Conservation (phyloP, 169 alveolate genomes). For the Cystoisospora suis region DNA sequence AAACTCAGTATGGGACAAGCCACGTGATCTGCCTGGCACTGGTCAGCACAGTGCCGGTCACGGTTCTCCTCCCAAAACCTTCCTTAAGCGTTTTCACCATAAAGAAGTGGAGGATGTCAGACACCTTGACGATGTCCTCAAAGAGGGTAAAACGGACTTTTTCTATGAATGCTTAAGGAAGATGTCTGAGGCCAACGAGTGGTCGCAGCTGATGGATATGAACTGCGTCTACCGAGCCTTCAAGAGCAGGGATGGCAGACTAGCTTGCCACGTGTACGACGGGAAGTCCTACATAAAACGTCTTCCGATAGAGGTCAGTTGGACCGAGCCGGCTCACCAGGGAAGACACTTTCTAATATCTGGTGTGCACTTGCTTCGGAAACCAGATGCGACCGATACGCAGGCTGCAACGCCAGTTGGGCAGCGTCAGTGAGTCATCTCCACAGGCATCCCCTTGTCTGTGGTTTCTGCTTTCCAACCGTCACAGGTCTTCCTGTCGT, state of each 20-base stretch:
- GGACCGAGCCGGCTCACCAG: too few relatives aligned
- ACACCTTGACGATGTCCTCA: not conserved
- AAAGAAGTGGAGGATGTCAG: not conserved
- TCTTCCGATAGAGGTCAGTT: not conserved
- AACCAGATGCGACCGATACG: not conserved
- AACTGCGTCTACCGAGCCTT: not conserved
- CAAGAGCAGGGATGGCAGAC: conserved; percentile 24
- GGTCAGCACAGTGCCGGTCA: not conserved
- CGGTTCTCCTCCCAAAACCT: not conserved
- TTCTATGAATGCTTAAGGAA: not conserved
- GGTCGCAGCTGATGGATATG: conserved; percentile 22
- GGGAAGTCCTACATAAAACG: conserved; percentile 18
- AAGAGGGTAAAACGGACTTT: not conserved
- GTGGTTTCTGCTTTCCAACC: not conserved
- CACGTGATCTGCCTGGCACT: not conserved
- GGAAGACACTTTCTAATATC: not conserved
- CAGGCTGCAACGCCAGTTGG: not conserved
- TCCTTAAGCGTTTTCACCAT: not conserved
- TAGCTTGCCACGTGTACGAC: conserved; percentile 26
- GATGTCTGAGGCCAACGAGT: conserved; percentile 20
- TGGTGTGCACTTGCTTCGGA: not conserved
- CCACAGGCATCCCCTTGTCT: too few relatives aligned
- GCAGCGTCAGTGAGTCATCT: too few relatives aligned
- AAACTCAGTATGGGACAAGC: not conserved
- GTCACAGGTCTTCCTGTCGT: conserved; percentile 8